Percentiles rank a stretch among this genome's conserved stretches.
These are phyloP conservation scores for Fomes fomentarius DNA, from an alignment of 1,284 basidiomycete genomes.

Conservation along the genomic window DNA sequence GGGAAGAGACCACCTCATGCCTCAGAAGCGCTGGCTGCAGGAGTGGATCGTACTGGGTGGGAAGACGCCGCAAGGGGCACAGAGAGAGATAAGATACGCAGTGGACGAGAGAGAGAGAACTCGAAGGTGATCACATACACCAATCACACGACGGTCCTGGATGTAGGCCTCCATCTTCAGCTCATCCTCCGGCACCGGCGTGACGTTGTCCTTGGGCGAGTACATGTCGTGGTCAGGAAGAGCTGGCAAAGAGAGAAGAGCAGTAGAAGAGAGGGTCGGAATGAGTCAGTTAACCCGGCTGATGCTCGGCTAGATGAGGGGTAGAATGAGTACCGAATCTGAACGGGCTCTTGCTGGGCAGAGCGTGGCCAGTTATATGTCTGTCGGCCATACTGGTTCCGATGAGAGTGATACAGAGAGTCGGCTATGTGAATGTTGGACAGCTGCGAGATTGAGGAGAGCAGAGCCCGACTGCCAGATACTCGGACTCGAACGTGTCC, in stretches of 20 bases:
- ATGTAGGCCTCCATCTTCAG: slow-evolving; percentile 69
- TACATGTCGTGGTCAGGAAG: slow-evolving; percentile 27
- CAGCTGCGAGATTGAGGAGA: slow-evolving; percentile 7
- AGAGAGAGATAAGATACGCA: slow-evolving; percentile 14
- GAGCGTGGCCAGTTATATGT: too few relatives aligned
- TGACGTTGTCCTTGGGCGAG: slow-evolving; percentile 35
- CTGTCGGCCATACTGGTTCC: slow-evolving; percentile 12
- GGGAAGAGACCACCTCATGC: slow-evolving; percentile 76
- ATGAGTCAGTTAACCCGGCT: not conserved
- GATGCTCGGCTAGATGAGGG: slow-evolving; percentile 22
- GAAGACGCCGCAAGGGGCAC: slow-evolving; percentile 3
- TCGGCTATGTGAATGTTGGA: not conserved
- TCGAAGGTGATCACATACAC: slow-evolving; percentile 49
- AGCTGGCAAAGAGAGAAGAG: slow-evolving; percentile 14
- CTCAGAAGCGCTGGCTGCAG: slow-evolving; percentile 89
- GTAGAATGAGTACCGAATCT: slow-evolving; percentile 26
- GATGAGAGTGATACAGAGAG: not conserved
- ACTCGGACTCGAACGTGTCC: not conserved
- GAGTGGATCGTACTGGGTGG: slow-evolving; percentile 84
- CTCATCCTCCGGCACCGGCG: slow-evolving; percentile 66
- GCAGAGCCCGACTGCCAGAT: not conserved
- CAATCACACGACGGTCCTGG: slow-evolving; percentile 76
- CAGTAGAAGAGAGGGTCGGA: not conserved
- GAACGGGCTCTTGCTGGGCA: too few relatives aligned
- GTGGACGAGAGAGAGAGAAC: not conserved